Percentiles rank a stretch among this genome's conserved stretches.
phyloP scores from a whole-genome alignment of 1,284 basidiomycete genomes.

The Puccinia novopanici region DNA sequence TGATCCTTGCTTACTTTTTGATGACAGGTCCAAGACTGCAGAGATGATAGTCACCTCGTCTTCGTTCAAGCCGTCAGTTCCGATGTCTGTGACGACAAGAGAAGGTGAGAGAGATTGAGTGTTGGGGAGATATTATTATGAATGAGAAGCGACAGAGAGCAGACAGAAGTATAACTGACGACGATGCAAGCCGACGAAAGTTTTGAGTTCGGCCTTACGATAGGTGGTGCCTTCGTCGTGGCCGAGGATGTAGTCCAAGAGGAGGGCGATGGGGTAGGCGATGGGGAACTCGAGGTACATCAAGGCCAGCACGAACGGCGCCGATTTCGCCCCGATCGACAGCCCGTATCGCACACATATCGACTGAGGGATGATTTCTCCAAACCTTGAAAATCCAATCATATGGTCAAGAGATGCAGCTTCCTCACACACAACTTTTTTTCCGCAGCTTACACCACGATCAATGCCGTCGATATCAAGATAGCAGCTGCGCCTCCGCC shows the following conservation, averaged over 20 bases:
- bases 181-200: constrained; percentile 60
- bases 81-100: constrained; percentile 52
- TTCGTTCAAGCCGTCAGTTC: constrained; percentile 58
- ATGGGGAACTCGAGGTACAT: constrained; percentile 62
- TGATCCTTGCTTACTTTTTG: constrained; percentile 21
- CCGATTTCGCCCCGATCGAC: constrained; percentile 62
- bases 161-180: constrained; percentile 51
- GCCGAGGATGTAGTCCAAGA: constrained; percentile 62
- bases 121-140: background rate
- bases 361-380: constrained; percentile 61
- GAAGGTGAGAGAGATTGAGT: too few species aligned
- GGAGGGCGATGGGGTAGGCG: constrained; percentile 60
- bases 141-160: background rate
- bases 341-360: constrained; percentile 63
- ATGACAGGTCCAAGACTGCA: constrained; percentile 44
- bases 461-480: constrained; percentile 47
- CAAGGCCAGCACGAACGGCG: constrained; percentile 61
- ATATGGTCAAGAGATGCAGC: too few species aligned
- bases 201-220: constrained; percentile 60
- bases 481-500: constrained; percentile 49
- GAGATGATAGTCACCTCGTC: constrained; percentile 59
- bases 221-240: constrained; percentile 61
- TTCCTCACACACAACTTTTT: too few species aligned
- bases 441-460: constrained; percentile 26
- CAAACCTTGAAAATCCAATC: constrained; percentile 54